A percentile compares a stretch with the other conserved stretches of the same genome.
Evolutionary conservation across 1,284 basidiomycete genomes (phyloP).

Genomic region (Retiboletus flavoniger): DNA sequence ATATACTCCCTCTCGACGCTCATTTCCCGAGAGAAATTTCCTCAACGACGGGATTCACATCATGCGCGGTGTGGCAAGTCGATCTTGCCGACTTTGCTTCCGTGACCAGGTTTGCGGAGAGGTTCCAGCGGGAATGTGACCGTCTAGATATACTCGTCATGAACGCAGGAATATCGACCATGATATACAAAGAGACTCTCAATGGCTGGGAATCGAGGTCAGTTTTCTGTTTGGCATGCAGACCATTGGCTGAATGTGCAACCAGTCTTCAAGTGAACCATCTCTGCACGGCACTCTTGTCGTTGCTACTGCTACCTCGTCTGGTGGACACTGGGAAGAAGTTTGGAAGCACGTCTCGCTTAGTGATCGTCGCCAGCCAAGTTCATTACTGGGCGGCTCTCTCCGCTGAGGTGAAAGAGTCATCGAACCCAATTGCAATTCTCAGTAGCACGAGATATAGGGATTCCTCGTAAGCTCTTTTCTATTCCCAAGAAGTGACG

Average conservation of each 20-base stretch:
- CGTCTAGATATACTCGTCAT: slow-evolving; percentile 23
- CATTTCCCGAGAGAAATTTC: slow-evolving; percentile 10
- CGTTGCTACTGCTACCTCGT: slow-evolving; percentile 15
- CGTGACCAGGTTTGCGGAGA: slow-evolving; percentile 18
- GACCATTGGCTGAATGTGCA: background rate
- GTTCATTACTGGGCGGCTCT: slow-evolving; percentile 26
- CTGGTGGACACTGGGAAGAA: slow-evolving; percentile 18
- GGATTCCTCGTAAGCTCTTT: slow-evolving; percentile 20
- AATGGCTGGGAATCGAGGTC: slow-evolving; percentile 24
- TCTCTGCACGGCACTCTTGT: slow-evolving; percentile 20
- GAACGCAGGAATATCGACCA: slow-evolving; percentile 15
- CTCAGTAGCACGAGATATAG: slow-evolving; percentile 35
- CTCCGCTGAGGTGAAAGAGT: slow-evolving; percentile 27
- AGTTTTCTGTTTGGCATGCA: background rate
- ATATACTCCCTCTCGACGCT: background rate
- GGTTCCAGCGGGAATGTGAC: slow-evolving; percentile 7
- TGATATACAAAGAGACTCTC: slow-evolving; percentile 4
- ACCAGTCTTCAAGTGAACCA: slow-evolving; percentile 28
- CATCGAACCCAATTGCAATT: slow-evolving; percentile 31
- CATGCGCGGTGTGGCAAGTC: slow-evolving; percentile 11
- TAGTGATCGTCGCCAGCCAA: slow-evolving; percentile 19
- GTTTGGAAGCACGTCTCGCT: slow-evolving; percentile 10
- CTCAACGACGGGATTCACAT: slow-evolving; percentile 6
- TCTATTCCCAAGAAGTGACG: background rate
- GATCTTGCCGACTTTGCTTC: slow-evolving; percentile 23